Evolutionary conservation across 2,329 filamentous ascomycete species (phyloP), one percentile per base, ranked within the genome.

Genomic region (Pyrenophora tritici-repentis): DNA sequence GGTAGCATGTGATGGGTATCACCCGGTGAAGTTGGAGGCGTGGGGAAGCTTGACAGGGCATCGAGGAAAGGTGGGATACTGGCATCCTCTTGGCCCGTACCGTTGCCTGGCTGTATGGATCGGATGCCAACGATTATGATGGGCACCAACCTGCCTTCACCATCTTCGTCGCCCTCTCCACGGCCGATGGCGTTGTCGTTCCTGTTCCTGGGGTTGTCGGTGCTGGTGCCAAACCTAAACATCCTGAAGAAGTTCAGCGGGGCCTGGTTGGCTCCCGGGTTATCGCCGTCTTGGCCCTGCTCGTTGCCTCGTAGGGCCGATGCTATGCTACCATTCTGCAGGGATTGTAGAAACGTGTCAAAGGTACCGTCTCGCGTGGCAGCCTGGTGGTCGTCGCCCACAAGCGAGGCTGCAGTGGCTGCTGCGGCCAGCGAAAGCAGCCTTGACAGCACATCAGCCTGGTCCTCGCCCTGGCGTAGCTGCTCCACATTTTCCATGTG

Each of bases 41-140:
- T 64, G 4, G 77, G 76, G 48, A 79, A 76, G 62, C 74, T 78
- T 14, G 76, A 78, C n/a, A 81, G 73, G 24, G 78, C 76, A 50
- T 81, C 78, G 43, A 80, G 73, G 69, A 81, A 80, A 13, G 78
- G 77, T 17, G 74, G 77, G 53, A 78, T 74, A 60, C 74, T 71
- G 49, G 55, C 60, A 60, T 76, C 66, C 61, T 76, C 74, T 16
- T 75, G 74, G 18, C 75, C 70, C 12, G 76, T 74, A 56, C 76
- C 78, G 20, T 76, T 76, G 41, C 71, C 73, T 16, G 83, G 80
- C 26, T 81, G 84, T 50, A 88, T 85, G 20, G 85, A 86, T 45
- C 86, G 78, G 47, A 88, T 87, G 46, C 86, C 86, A 34, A 88
- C 86, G 44, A 88, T 86, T 36, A 88, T 87, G 55, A 88, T 81